Evolutionary conservation across 805 yeast genomes (phyloP).

Genomic region (Candida koratica): DNA sequence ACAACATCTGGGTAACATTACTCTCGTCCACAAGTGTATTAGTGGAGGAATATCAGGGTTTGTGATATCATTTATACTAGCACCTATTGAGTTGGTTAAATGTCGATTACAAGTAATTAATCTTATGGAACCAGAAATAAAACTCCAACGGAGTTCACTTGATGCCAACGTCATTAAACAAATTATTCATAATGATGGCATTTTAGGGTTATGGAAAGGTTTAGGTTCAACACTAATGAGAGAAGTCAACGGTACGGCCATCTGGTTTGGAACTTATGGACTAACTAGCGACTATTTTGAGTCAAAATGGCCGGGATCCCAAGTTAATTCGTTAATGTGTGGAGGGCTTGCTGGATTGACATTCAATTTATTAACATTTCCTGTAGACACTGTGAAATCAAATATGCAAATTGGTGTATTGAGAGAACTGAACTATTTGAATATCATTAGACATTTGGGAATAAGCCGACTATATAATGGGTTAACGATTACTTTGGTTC

Average conservation of each 20-base stretch:
- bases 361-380: constrained; percentile 77
- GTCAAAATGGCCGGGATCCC: constrained; percentile 23
- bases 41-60: constrained; percentile 85
- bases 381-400: constrained; percentile 87
- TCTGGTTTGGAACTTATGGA: constrained; percentile 93
- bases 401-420: constrained; percentile 66
- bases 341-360: constrained; percentile 87
- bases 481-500: constrained; percentile 69
- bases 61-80: constrained; percentile 73
- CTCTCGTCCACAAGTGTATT: constrained; percentile 44
- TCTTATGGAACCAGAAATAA: constrained; percentile 11
- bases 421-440: constrained; percentile 4
- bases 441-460: constrained; percentile 48
- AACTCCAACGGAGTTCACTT: constrained; percentile 13
- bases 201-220: constrained; percentile 82
- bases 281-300: constrained; percentile 39
- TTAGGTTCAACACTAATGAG: constrained; percentile 75
- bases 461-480: constrained; percentile 76
- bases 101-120: constrained; percentile 76
- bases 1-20: constrained; percentile 20
- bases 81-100: constrained; percentile 90
- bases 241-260: constrained; percentile 86
- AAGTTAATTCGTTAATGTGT: constrained; percentile 58
- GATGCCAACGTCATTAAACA: constrained; percentile 30
- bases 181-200: constrained; percentile 50